Evolutionary conservation across 2,329 filamentous ascomycete species (phyloP), one percentile per base, ranked within the genome.

Genomic region (Blastomyces parvus): DNA sequence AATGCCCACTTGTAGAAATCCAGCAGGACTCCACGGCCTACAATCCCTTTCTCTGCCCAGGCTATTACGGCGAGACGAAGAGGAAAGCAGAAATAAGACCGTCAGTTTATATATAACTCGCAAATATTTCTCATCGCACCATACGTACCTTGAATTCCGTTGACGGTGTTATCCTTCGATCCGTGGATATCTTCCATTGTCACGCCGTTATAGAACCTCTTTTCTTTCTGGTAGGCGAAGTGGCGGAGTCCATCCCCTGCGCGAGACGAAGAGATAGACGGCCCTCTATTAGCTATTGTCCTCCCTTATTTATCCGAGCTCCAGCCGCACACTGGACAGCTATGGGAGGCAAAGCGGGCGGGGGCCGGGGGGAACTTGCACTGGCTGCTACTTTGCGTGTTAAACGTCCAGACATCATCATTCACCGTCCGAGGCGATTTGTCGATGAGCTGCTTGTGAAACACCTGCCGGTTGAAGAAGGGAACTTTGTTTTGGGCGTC

Each of bases 321-420:
- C 22, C 5, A 27, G 22, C 48, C 14, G 11, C 22, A 50, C 25
- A 27, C 9, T 25, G 22, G 13, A 42, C 17, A 27, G 27, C n/a
- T 38, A 14, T 36, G 22, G 22, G 22, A 25, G 17, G 14, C 19
- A 36, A 25, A n/a, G n/a, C n/a, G n/a, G n/a, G n/a, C n/a, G n/a
- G n/a, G n/a, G n/a, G n/a, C n/a, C n/a, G 22, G 40, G 61, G 14
- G 19, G 13, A 30, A 38, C 59, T 52, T 67, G 69, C 75, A 86
- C 70, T 86, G 83, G 53, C 80, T 82, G 46, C 81, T 82, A 8
- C 78, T 78, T 71, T 85, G 84, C 0, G 83, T 81, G 71, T 86
- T 86, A 67, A 85, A 82, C 0, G 77, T 78, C 78, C 83, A 83
- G 38, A 81, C 74, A 71, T 87, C 84, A 69, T 87, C 85, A 69